phyloP scores from a whole-genome alignment of 108 stramenopile genomes.

The Chaetoceros tenuissimus region DNA sequence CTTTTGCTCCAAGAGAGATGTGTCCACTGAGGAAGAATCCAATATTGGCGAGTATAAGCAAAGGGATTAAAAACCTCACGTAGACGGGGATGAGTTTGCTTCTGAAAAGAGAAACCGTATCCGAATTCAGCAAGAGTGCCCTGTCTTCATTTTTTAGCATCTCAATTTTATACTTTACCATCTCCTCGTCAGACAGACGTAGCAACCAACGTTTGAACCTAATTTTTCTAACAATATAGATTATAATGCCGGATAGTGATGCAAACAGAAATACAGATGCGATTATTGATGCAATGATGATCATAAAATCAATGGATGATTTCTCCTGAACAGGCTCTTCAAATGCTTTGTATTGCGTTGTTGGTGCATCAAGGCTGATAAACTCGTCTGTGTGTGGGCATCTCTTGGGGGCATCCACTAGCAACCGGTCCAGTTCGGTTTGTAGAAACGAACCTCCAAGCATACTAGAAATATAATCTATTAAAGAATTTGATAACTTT shows the following conservation, averaged over 20 bases:
- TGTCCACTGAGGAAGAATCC: slow-evolving; percentile 70
- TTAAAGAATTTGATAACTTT: slow-evolving; percentile 33
- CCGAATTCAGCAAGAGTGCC: slow-evolving; percentile 25
- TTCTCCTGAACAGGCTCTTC: too few relatives aligned
- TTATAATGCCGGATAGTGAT: background rate
- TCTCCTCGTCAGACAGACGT: too few relatives aligned
- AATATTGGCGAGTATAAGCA: slow-evolving; percentile 64
- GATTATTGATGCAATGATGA: background rate
- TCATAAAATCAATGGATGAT: too few relatives aligned
- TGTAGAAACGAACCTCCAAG: slow-evolving; percentile 51
- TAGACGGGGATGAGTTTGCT: slow-evolving; percentile 37
- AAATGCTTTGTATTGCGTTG: too few relatives aligned
- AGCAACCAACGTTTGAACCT: too few relatives aligned
- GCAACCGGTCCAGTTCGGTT: slow-evolving; percentile 40
- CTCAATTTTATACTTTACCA: too few relatives aligned
- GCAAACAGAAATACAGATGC: too few relatives aligned
- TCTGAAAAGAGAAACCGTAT: slow-evolving; percentile 40
- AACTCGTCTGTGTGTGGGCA: slow-evolving; percentile 75
- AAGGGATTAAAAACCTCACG: slow-evolving; percentile 40
- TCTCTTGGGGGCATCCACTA: slow-evolving; percentile 41
- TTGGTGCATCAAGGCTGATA: too few relatives aligned
- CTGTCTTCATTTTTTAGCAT: too few relatives aligned
- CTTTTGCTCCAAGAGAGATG: slow-evolving; percentile 57
- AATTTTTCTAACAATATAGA: too few relatives aligned
- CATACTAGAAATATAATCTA: slow-evolving; percentile 33